Conservation (phyloP, 495 filamentous ascomycete genomes). For the Diplogelasinospora grovesii region DNA sequence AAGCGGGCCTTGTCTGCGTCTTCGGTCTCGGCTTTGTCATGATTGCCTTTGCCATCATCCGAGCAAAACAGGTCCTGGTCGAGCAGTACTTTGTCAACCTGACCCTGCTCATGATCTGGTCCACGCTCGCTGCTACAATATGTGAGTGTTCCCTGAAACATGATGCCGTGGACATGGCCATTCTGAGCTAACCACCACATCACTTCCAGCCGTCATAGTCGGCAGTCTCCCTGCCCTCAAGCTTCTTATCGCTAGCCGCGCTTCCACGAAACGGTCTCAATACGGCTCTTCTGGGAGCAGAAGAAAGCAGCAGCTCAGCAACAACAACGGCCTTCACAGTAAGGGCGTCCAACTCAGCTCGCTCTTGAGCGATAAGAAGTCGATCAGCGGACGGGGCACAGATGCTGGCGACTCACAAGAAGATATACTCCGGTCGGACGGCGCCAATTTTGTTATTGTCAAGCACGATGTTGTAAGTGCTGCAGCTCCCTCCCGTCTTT, state of each 20-base stretch:
- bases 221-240: constrained; percentile 45
- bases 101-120: constrained; percentile 30
- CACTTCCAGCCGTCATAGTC: constrained; percentile 36
- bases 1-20: constrained; percentile 39
- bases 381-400: constrained; percentile 5
- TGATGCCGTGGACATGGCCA: constrained; percentile 1
- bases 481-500: background rate
- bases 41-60: constrained; percentile 45
- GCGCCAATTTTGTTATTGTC: constrained; percentile 16
- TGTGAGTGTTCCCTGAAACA: constrained; percentile 17
- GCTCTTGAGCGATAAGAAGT: constrained; percentile 16
- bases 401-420: constrained; percentile 20
- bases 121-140: constrained; percentile 26
- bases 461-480: constrained; percentile 23
- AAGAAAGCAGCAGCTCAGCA: constrained; percentile 8
- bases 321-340: constrained; percentile 5
- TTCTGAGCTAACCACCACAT: background rate
- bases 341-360: constrained; percentile 16
- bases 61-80: constrained; percentile 33
- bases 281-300: constrained; percentile 31
- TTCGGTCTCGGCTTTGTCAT: constrained; percentile 47
- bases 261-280: constrained; percentile 48
- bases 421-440: constrained; percentile 17
- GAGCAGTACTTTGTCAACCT: constrained; percentile 28
- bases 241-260: constrained; percentile 47